These are phyloP conservation scores for Apiosordaria backusii DNA, from an alignment of 495 filamentous ascomycete species.

Conservation along the genomic window DNA sequence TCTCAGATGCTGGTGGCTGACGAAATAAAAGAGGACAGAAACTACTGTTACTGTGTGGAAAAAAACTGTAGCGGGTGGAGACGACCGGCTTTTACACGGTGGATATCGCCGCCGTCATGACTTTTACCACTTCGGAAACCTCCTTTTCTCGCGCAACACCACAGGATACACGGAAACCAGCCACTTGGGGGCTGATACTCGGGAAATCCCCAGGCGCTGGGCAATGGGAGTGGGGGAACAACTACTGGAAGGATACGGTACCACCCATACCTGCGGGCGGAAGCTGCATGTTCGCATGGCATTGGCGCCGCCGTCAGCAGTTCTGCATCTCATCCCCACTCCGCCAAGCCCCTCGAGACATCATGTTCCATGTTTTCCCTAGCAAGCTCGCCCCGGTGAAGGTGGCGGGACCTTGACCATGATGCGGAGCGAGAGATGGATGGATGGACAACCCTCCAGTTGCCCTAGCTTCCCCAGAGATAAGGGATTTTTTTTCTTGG, in stretches of 20 bases:
- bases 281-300: not conserved
- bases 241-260: not conserved
- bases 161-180: not conserved
- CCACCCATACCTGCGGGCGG: not conserved
- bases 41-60: too few species aligned
- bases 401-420: not conserved
- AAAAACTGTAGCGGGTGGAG: not conserved
- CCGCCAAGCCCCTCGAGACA: not conserved
- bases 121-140: not conserved
- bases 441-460: constrained; percentile 13
- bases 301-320: not conserved
- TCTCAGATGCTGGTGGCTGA: not conserved
- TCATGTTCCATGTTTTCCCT: constrained; percentile 6
- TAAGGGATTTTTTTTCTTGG: constrained; percentile 29
- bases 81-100: constrained; percentile 1
- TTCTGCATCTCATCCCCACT: not conserved
- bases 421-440: not conserved
- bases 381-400: not conserved
- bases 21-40: not conserved
- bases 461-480: constrained; percentile 26
- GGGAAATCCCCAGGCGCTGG: not conserved
- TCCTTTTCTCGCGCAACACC: not conserved
- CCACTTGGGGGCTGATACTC: not conserved
- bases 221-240: not conserved
- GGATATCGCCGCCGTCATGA: constrained; percentile 6